Percentiles rank a stretch among this genome's conserved stretches.
phyloP scores from a whole-genome alignment of 192 early-diverging fungal genomes.

The Entomortierella parvispora region DNA sequence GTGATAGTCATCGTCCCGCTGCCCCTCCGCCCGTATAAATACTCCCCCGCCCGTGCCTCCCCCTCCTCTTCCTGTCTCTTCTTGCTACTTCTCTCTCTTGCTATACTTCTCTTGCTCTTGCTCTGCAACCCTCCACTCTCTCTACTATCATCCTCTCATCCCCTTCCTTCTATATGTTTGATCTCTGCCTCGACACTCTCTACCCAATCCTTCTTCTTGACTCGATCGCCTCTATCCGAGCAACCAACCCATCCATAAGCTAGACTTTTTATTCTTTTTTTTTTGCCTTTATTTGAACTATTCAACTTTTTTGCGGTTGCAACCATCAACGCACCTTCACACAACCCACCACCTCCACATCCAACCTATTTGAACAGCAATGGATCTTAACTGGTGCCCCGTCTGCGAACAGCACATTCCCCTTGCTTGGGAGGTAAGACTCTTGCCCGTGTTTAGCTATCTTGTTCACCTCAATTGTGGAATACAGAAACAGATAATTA shows the following conservation, averaged over 20 bases:
- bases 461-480: not conserved
- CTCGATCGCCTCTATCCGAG: conserved; percentile 4
- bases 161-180: not conserved
- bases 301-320: not conserved
- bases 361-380: conserved; percentile 4
- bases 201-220: conserved; percentile 1
- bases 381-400: conserved; percentile 56
- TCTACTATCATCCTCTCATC: no score
- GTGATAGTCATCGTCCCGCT: no score
- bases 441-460: not conserved
- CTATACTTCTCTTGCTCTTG: not conserved
- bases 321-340: not conserved
- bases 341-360: not conserved
- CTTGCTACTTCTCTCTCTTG: not conserved
- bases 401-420: conserved; percentile 55
- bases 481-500: not conserved
- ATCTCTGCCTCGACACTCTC: not conserved
- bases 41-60: not conserved
- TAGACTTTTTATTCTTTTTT: conserved; percentile 4
- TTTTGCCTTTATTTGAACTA: conserved; percentile 6
- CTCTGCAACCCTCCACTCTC: not conserved
- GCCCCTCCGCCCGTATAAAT: not conserved
- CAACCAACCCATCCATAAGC: conserved; percentile 6
- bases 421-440: conserved; percentile 53
- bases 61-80: no score